phyloP scores from a whole-genome alignment of 2,329 filamentous ascomycete genomes.

The Lachnellula occidentalis region DNA sequence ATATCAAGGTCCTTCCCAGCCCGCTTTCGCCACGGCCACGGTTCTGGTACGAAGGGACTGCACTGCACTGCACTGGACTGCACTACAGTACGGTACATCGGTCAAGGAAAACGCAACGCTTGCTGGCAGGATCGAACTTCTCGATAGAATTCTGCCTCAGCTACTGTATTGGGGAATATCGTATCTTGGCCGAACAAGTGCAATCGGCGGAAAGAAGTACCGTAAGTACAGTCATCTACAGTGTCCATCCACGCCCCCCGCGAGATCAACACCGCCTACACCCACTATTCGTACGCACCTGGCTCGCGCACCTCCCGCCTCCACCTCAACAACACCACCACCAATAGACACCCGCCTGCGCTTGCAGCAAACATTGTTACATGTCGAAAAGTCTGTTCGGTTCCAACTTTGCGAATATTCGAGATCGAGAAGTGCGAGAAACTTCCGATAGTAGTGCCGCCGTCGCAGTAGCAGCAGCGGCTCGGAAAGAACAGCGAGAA shows the following conservation, averaged over 20 bases:
- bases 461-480: too few species aligned
- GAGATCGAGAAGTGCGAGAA: too few species aligned
- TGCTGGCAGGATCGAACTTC: neutral
- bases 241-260: neutral
- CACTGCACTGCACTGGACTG: neutral
- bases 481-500: conserved; percentile 13
- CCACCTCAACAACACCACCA: neutral
- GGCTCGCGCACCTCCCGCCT: too few species aligned
- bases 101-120: neutral
- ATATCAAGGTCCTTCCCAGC: neutral
- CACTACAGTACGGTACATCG: neutral
- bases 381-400: conserved; percentile 28
- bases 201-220: neutral
- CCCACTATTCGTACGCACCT: neutral
- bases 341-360: neutral
- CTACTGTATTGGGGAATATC: neutral
- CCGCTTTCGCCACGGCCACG: neutral
- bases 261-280: neutral
- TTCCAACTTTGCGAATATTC: conserved; percentile 7
- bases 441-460: too few species aligned
- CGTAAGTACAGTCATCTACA: neutral
- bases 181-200: neutral
- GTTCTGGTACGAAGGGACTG: neutral
- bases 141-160: neutral
- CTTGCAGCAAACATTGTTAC: conserved; percentile 10